These are phyloP conservation scores for Madurella fahalii DNA, from an alignment of 2,329 filamentous ascomycete genomes.

Conservation along the genomic window DNA sequence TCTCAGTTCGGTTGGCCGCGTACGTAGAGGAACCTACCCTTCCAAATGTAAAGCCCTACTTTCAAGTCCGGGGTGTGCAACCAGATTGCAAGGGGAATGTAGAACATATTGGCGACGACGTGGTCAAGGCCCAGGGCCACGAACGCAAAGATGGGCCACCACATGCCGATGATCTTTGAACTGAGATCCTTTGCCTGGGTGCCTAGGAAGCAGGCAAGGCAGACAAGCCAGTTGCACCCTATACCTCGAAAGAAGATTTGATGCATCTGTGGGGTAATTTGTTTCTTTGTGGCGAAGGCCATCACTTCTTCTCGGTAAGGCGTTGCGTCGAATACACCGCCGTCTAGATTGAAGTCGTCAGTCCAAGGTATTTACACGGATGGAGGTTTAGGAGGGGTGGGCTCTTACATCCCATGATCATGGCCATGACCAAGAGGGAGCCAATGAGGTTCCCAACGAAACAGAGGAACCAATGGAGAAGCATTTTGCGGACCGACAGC, in stretches of 20 bases:
- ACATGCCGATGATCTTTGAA: constrained; percentile 52
- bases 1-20: not conserved
- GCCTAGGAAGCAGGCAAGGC: constrained; percentile 46
- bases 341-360: constrained; percentile 32
- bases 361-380: not conserved
- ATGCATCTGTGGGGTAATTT: constrained; percentile 45
- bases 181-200: constrained; percentile 47
- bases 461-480: constrained; percentile 39
- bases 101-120: constrained; percentile 55
- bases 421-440: constrained; percentile 42
- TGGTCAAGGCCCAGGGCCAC: constrained; percentile 52
- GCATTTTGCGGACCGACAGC: constrained; percentile 20
- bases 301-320: constrained; percentile 43
- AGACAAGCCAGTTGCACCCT: constrained; percentile 56
- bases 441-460: constrained; percentile 48
- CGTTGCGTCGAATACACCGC: constrained; percentile 41
- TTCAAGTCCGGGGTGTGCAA: constrained; percentile 40
- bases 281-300: constrained; percentile 45
- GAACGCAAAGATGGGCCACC: constrained; percentile 54
- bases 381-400: not conserved
- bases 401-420: constrained; percentile 44
- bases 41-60: constrained; percentile 53
- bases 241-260: constrained; percentile 53
- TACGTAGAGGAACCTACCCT: constrained; percentile 30
- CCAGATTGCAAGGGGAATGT: constrained; percentile 50